Base-by-base conservation (phyloP, 2,329 filamentous ascomycete species). In the Botrytis medusae region DNA sequence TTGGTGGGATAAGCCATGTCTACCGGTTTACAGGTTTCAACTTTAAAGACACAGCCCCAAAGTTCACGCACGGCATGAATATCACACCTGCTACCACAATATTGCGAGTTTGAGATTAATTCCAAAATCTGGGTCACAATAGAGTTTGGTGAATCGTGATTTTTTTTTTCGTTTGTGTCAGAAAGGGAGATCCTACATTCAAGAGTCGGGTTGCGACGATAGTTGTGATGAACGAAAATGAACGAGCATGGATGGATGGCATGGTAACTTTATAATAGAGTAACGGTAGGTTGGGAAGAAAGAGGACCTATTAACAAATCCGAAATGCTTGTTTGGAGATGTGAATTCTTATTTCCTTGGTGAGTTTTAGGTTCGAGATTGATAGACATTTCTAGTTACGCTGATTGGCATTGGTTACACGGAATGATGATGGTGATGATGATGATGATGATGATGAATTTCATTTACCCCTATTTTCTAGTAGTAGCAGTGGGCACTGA, bases 71-170 rank as follows among this genome's bases (percentile, higher is more conserved):
- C 59, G 12, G 59, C 59, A 61, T 61, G 22, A 61, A 37, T 14
- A 25, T 12, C 32, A 61, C 3, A 40, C 20, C 20, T 37, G 25
- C 32, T 16, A 37, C 9, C 59, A n/a, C 25, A 10, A 37, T 29
- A 57, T 57, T 57, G 51, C 51, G n/a, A 32, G 59, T 61, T 61
- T 61, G 59, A 40, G 59, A 40, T 61, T 61, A 37, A 61, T 34
- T 14, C 32, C 25, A 32, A 61, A 61, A 37, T 40, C 59, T 61
- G 34, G 59, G 59, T 16, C 32, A 22, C 34, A 8, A 57, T 57
- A 57, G n/a, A 57, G 51, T 18, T 57, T 57, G n/a, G 51, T 29
- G n/a, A 29, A 57, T 57, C 3, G 51, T 57, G 51, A 18, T 6
- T 44, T 44, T 2, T 14, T 51, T 54, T 48, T 54, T 54, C 48